Percentiles rank a stretch among this genome's conserved stretches.
Conservation (phyloP, 352 stramenopile species). For the Globisporangium nodosum region DNA sequence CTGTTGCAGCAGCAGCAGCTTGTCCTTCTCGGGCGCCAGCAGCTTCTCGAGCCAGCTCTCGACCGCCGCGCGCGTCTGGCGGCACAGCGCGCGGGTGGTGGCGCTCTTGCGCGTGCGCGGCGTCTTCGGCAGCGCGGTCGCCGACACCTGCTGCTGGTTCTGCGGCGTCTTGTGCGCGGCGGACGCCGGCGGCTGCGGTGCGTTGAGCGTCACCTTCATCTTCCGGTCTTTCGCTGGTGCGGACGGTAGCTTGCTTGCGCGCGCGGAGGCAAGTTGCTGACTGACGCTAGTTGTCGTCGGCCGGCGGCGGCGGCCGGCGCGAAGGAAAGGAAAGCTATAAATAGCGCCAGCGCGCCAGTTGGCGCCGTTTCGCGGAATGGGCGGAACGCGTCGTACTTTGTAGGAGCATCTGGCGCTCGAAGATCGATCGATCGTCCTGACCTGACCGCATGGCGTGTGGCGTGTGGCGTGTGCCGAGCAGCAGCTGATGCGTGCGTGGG, state of each 20-base stretch:
- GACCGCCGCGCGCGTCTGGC: slow-evolving; percentile 5
- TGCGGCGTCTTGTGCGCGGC: background rate
- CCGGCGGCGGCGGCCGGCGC: no score
- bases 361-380: slow-evolving; percentile 1
- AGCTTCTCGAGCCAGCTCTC: slow-evolving; percentile 8
- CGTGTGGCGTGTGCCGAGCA: no score
- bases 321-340: no score
- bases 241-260: background rate
- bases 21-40: background rate
- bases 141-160: no score
- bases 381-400: no score
- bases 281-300: no score
- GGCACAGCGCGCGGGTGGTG: background rate
- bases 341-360: background rate
- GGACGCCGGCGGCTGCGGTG: background rate
- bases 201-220: background rate
- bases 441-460: no score
- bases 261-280: no score
- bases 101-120: background rate
- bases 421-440: no score
- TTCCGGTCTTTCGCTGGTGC: background rate
- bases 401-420: no score
- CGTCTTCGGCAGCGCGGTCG: background rate
- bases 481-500: no score
- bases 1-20: background rate